phyloP scores from a whole-genome alignment of 2,329 filamentous ascomycete species.

The Xylaria arbuscula region DNA sequence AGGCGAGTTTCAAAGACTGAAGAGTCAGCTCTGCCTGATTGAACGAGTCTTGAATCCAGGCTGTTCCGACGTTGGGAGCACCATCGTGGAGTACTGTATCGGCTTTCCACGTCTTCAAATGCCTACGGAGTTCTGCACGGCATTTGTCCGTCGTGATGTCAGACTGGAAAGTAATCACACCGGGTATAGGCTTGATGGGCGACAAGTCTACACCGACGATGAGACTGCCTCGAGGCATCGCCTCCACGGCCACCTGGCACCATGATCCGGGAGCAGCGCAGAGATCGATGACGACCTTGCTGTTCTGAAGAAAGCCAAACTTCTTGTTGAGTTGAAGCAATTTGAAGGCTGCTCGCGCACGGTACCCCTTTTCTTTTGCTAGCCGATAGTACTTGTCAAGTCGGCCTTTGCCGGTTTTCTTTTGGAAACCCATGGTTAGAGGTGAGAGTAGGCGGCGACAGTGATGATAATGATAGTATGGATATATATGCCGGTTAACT shows the following conservation, averaged over 20 bases:
- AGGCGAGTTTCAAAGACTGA: slow-evolving; percentile 91
- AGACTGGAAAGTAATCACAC: slow-evolving; percentile 94
- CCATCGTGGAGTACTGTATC: slow-evolving; percentile 97
- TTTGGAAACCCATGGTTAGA: slow-evolving; percentile 87
- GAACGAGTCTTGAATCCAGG: slow-evolving; percentile 98
- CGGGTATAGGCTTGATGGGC: slow-evolving; percentile 95
- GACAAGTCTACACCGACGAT: slow-evolving; percentile 95
- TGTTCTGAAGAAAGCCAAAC: slow-evolving; percentile 97
- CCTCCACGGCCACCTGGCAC: slow-evolving; percentile 96
- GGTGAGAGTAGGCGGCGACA: slow-evolving; percentile 7
- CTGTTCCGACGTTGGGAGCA: slow-evolving; percentile 96
- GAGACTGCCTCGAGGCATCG: slow-evolving; percentile 89
- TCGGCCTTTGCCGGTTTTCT: slow-evolving; percentile 98
- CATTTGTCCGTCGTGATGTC: slow-evolving; percentile 99
- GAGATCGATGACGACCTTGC: slow-evolving; percentile 95
- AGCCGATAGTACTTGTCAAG: slow-evolving; percentile 92
- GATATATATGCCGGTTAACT: background rate
- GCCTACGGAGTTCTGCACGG: slow-evolving; percentile 85
- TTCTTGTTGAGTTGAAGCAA: slow-evolving; percentile 94
- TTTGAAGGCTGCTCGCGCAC: slow-evolving; percentile 39
- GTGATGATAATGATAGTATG: slow-evolving; percentile 4
- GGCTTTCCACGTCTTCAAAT: slow-evolving; percentile 95
- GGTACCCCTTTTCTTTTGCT: slow-evolving; percentile 93
- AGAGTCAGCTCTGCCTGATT: slow-evolving; percentile 94
- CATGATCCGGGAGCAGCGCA: slow-evolving; percentile 97